These are phyloP conservation scores for Beauveria sp. DNA, from an alignment of 2,329 filamentous ascomycete genomes.

Conservation along the genomic window DNA sequence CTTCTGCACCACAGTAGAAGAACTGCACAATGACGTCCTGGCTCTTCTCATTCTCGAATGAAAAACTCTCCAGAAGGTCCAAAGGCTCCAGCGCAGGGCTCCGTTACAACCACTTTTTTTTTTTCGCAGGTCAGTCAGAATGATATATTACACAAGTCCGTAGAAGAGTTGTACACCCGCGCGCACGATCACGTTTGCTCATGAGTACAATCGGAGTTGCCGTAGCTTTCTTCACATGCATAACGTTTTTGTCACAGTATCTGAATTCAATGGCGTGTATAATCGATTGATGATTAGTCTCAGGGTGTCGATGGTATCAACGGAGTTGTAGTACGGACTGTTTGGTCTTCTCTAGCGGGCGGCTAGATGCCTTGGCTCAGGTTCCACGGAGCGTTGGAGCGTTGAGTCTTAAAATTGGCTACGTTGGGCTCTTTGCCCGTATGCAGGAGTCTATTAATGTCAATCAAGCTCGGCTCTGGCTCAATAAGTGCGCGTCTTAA, in stretches of 20 bases:
- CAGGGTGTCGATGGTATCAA: background rate
- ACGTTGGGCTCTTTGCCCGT: background rate
- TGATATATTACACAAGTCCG: background rate
- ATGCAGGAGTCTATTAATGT: background rate
- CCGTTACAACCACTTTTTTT: background rate
- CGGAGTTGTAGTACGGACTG: background rate
- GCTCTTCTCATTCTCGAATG: background rate
- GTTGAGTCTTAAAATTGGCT: background rate
- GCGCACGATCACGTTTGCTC: no score
- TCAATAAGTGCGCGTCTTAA: background rate
- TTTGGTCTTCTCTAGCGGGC: background rate
- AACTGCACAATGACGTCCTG: background rate
- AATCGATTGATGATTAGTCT: background rate
- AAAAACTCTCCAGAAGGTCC: background rate
- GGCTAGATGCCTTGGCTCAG: constrained; percentile 1
- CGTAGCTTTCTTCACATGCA: no score
- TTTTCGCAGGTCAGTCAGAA: background rate
- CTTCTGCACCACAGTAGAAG: background rate
- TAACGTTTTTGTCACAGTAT: no score
- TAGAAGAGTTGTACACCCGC: no score
- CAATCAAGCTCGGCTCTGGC: background rate
- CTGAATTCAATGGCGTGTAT: background rate
- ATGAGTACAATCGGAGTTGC: no score
- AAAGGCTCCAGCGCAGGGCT: background rate
- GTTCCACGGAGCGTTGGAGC: background rate